Conservation (phyloP, 805 yeast genomes). For the Cyberlindnera amylophila region DNA sequence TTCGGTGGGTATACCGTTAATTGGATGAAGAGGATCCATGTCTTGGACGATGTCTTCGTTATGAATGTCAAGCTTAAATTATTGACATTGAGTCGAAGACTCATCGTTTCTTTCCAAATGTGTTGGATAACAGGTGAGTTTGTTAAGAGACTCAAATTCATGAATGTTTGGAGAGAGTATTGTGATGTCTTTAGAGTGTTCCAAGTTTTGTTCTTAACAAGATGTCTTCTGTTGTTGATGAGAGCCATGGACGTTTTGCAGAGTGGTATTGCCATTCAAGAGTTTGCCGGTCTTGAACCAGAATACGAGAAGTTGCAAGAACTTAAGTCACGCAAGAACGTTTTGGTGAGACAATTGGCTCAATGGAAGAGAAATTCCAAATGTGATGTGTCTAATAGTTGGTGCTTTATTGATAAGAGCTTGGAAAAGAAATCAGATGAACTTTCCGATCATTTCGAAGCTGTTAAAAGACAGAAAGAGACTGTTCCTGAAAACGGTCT, state of each 20-base stretch:
- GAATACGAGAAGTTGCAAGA: conserved; percentile 1
- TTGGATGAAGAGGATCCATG: conserved; percentile 4
- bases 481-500: background rate
- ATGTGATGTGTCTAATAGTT: background rate
- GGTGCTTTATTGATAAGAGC: conserved; percentile 1
- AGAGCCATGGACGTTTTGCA: conserved; percentile 8
- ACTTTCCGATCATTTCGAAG: background rate
- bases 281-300: conserved; percentile 3
- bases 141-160: background rate
- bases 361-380: conserved; percentile 6
- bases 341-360: conserved; percentile 5
- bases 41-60: conserved; percentile 5
- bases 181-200: conserved; percentile 6
- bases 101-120: conserved; percentile 1
- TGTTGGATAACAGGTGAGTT: background rate
- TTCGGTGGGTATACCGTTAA: conserved; percentile 2
- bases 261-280: conserved; percentile 8
- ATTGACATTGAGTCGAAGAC: conserved; percentile 1
- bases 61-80: background rate
- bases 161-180: conserved; percentile 7
- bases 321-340: background rate
- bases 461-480: background rate
- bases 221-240: conserved; percentile 6
- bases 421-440: background rate
- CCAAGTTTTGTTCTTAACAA: conserved; percentile 3